Conservation (phyloP, 805 yeast genomes). For the Naumovozyma baii region DNA sequence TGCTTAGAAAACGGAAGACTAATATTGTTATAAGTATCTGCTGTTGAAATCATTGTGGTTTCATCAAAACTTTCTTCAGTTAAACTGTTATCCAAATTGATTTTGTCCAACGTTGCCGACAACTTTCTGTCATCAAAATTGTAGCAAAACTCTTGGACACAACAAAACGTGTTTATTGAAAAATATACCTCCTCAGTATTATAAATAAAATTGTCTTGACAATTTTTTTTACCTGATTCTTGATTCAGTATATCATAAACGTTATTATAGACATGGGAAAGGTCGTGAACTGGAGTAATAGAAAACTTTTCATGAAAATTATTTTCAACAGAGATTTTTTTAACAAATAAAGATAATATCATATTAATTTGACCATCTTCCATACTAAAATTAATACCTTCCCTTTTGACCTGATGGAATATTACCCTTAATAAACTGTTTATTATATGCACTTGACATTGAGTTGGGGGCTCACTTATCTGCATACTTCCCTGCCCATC, state of each 20-base stretch:
- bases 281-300: not conserved
- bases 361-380: conserved; percentile 20
- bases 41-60: conserved; percentile 4
- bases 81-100: conserved; percentile 17
- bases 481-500: conserved; percentile 24
- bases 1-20: conserved; percentile 13
- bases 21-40: conserved; percentile 1
- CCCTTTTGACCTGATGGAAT: conserved; percentile 14
- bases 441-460: conserved; percentile 18
- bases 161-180: not conserved
- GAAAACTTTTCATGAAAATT: too few species aligned
- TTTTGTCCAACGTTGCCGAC: conserved; percentile 25
- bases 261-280: too few species aligned
- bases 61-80: conserved; percentile 7
- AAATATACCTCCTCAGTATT: not conserved
- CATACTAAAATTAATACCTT: conserved; percentile 1
- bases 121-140: conserved; percentile 5
- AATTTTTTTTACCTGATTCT: not conserved
- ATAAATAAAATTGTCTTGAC: too few species aligned
- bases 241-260: too few species aligned
- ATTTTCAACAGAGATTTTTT: conserved; percentile 7
- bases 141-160: not conserved
- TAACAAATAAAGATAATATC: conserved; percentile 20
- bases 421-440: conserved; percentile 18
- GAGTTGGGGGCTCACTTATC: conserved; percentile 18